Percentiles rank a stretch among this genome's conserved stretches.
These are phyloP conservation scores for Hyaloscypha finlandica DNA, from an alignment of 495 filamentous ascomycete species.

Conservation along the genomic window DNA sequence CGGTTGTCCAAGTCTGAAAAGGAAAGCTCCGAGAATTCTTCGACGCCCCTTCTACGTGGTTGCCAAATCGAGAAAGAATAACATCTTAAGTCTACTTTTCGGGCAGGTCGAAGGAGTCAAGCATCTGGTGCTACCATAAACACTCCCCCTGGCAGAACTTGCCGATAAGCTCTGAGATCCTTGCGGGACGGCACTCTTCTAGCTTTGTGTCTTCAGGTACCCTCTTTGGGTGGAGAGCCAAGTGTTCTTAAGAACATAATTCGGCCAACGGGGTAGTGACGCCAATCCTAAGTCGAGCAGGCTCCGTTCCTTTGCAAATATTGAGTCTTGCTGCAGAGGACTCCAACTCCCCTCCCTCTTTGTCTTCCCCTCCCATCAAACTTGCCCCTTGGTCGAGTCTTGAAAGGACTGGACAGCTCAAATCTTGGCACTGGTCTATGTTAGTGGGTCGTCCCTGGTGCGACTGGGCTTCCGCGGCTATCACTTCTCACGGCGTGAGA, in stretches of 20 bases:
- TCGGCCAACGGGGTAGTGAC: background rate
- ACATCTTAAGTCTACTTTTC: background rate
- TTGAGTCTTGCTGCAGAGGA: background rate
- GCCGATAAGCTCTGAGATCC: constrained; percentile 22
- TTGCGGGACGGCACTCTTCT: constrained; percentile 12
- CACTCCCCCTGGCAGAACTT: background rate
- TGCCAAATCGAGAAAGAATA: background rate
- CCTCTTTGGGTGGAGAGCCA: background rate
- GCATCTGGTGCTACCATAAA: background rate
- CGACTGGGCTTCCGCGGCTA: background rate
- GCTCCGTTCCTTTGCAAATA: background rate
- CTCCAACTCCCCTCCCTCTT: background rate
- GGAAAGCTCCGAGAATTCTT: background rate
- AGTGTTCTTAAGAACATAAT: background rate
- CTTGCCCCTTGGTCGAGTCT: background rate
- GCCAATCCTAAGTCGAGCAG: background rate
- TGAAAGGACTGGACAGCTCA: background rate
- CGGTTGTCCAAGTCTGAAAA: background rate
- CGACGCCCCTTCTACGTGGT: background rate
- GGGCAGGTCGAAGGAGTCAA: background rate
- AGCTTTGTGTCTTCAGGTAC: background rate
- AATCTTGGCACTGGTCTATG: background rate
- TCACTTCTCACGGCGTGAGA: background rate
- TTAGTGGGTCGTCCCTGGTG: background rate
- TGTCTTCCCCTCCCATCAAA: background rate